These are phyloP conservation scores for Atalantia buxifolia DNA, from an alignment of 345 rosid genomes.

Conservation along the genomic window DNA sequence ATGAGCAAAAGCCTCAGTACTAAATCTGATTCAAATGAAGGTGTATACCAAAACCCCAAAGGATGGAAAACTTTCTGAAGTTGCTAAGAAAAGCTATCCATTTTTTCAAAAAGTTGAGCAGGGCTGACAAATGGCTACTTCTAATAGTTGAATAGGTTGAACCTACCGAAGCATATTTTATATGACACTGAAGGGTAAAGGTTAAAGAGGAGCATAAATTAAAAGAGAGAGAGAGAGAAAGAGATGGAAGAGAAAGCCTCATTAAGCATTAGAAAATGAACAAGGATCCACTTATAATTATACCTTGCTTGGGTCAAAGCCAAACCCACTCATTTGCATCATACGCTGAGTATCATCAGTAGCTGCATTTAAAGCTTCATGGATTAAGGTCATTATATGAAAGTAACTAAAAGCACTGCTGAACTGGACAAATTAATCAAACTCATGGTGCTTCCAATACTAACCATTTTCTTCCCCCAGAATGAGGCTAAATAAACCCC, in stretches of 20 bases:
- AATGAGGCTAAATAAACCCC: conserved; percentile 96
- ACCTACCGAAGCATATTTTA: neutral
- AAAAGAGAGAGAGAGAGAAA: conserved; percentile 1
- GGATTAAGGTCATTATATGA: neutral
- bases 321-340: conserved; percentile 99
- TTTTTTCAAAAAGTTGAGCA: neutral
- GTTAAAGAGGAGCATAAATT: neutral
- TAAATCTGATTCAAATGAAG: neutral
- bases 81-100: conserved; percentile 2
- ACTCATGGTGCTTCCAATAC: conserved; percentile 3
- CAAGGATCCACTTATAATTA: conserved; percentile 2
- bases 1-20: neutral
- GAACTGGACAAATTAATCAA: neutral
- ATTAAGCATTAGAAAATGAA: conserved; percentile 3
- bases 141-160: neutral
- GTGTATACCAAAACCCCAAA: conserved; percentile 1
- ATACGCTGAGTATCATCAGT: conserved; percentile 83
- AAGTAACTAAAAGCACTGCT: neutral
- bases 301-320: conserved; percentile 88
- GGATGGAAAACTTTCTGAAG: conserved; percentile 5
- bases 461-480: conserved; percentile 99
- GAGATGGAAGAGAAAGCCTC: neutral
- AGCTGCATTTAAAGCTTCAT: conserved; percentile 44
- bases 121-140: neutral
- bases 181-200: neutral